phyloP scores from a whole-genome alignment of 2,329 filamentous ascomycete genomes.

The Fusarium redolens region DNA sequence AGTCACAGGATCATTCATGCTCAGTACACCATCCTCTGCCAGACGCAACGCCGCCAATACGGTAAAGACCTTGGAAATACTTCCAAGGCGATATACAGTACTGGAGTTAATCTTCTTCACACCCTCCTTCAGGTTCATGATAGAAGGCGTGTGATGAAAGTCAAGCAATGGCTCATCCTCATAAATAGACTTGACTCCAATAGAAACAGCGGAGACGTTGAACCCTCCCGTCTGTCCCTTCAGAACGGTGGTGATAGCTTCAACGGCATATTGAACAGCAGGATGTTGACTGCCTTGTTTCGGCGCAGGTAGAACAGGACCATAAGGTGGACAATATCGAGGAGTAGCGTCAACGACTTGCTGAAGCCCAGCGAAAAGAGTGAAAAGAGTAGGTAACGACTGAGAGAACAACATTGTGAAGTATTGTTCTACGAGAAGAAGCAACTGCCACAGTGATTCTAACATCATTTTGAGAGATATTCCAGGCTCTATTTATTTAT shows the following conservation, averaged over 20 bases:
- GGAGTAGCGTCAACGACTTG: background rate
- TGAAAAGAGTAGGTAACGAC: background rate
- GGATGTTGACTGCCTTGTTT: background rate
- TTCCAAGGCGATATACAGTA: constrained; percentile 11
- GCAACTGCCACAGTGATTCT: fast-evolving
- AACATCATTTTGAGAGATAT: no score
- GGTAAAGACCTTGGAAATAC: constrained; percentile 4
- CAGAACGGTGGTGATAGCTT: background rate
- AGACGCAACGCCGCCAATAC: background rate
- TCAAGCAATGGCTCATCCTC: background rate
- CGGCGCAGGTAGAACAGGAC: constrained; percentile 1
- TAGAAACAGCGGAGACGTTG: constrained; percentile 1
- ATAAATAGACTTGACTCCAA: constrained; percentile 5
- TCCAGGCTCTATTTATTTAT: no score
- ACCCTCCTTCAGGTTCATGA: background rate
- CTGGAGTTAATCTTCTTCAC: background rate
- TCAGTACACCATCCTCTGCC: background rate
- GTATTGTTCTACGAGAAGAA: fast-evolving
- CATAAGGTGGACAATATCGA: constrained; percentile 5
- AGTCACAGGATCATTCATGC: constrained; percentile 1
- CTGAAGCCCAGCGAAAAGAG: background rate
- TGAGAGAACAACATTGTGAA: background rate
- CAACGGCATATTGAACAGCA: background rate
- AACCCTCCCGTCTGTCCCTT: background rate
- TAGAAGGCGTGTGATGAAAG: background rate